Evolutionary conservation across 192 early-diverging fungal species (phyloP).

Genomic region (Diversispora epigaea): DNA sequence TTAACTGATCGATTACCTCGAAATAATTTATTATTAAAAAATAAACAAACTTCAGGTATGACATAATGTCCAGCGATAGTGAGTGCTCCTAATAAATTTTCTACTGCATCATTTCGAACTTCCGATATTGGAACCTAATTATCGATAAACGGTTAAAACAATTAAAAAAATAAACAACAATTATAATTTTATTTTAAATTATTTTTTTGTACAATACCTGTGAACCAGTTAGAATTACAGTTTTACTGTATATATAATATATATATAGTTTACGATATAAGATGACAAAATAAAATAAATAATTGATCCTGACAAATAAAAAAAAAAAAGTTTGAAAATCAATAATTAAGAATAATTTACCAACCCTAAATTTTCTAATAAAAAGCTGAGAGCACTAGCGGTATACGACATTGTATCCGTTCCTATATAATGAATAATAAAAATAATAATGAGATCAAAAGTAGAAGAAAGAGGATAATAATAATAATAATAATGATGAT

Average conservation of each 20-base stretch:
- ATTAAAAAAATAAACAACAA: neutral
- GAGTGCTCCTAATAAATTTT: constrained; percentile 92
- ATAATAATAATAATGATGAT: neutral
- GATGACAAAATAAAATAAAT: neutral
- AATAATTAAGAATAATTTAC: constrained; percentile 3
- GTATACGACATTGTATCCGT: constrained; percentile 92
- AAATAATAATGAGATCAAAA: neutral
- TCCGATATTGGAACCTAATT: constrained; percentile 85
- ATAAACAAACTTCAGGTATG: constrained; percentile 92
- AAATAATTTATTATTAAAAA: constrained; percentile 92
- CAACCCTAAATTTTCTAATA: constrained; percentile 92
- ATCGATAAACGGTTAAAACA: neutral
- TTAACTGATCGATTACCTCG: constrained; percentile 87
- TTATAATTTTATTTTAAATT: neutral
- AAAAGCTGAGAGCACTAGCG: constrained; percentile 86
- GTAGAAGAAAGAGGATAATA: neutral
- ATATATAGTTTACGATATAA: neutral
- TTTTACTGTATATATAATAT: constrained; percentile 59
- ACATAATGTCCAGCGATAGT: constrained; percentile 98
- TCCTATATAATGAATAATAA: constrained; percentile 38
- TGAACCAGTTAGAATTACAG: constrained; percentile 96
- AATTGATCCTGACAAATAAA: neutral
- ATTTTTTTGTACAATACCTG: constrained; percentile 53
- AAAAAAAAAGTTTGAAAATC: constrained; percentile 34
- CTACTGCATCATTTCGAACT: constrained; percentile 95